Evolutionary conservation across 108 stramenopile genomes (phyloP), one percentile per base, ranked within the genome.

Genomic region (Discostella stelligeroides): DNA sequence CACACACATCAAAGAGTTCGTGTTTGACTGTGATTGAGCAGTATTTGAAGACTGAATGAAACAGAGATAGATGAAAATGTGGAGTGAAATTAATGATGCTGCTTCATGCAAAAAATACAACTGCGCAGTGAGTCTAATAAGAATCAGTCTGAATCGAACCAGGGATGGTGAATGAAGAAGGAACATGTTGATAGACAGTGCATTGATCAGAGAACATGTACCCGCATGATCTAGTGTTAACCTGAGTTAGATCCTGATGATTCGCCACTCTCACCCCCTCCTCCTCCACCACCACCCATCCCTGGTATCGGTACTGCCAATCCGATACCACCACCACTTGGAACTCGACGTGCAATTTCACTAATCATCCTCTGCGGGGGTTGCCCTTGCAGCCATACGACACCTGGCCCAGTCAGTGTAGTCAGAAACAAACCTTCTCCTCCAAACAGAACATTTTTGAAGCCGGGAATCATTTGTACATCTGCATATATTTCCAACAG

Each of bases 341-440:
- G 95, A 2, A 93, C 87, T 24, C 95, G 82, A 17, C 88, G 70
- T 30, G 91, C 92, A 60, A 95, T 95, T 70, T 88, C 89, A 34
- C 84, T 85, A 73, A 93, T 90, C 89, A 93, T 93, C 2, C 95
- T 84, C 75, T 95, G 92, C n/a, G 92, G 85, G n/a, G 95, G 95
- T 81, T 92, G 78, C 15, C 92, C 89, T 65, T 95, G 95, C 6
- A 95, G 77, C 86, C 91, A 93, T 8, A 92, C 87, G 7, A 55
- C 64, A 4, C 88, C 88, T 1, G 94, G 94, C 30, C 95, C 95
- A 18, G 65, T 85, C 40, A 96, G 77, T 21, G 89, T 85, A 15
- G 95, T 91, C 12, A 96, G 62, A 74, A 96, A 96, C 17, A 96
- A 50, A 8, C 92, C 95, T 66, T 94, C 92, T 4, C 92, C 92